phyloP scores from a whole-genome alignment of 2,329 filamentous ascomycete genomes.

The Akanthomyces lecanii region DNA sequence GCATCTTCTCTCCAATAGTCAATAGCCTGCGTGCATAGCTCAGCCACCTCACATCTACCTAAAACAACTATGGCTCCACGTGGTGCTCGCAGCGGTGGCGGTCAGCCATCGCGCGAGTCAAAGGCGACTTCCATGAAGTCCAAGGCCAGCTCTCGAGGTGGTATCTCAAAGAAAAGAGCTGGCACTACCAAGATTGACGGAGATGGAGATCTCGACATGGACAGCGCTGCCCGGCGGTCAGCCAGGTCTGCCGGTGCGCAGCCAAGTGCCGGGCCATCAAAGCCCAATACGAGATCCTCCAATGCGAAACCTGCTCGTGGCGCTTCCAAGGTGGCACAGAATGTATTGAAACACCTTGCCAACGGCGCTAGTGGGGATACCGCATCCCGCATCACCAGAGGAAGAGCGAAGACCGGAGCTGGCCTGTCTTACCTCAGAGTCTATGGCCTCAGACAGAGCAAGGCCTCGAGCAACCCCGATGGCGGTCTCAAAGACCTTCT shows the following conservation, averaged over 20 bases:
- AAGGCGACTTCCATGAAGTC: conserved; percentile 28
- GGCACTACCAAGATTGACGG: conserved; percentile 40
- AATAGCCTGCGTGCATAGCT: conserved; percentile 9
- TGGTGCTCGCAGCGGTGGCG: conserved; percentile 19
- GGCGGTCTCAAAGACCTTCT: conserved; percentile 63
- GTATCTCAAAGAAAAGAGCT: conserved; percentile 48
- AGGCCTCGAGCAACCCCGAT: conserved; percentile 61
- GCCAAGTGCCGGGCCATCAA: conserved; percentile 26
- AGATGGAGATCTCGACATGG: conserved; percentile 60
- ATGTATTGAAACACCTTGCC: conserved; percentile 40
- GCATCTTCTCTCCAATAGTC: conserved; percentile 5
- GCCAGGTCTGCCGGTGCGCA: conserved; percentile 28
- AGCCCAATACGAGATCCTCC: conserved; percentile 27
- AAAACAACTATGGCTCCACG: conserved; percentile 22
- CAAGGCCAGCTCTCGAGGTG: conserved; percentile 38
- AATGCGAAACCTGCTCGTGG: conserved; percentile 24
- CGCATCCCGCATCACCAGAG: conserved; percentile 30
- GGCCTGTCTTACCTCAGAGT: conserved; percentile 43
- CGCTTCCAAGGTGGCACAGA: conserved; percentile 38
- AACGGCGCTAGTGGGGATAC: conserved; percentile 32
- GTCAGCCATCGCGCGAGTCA: conserved; percentile 28
- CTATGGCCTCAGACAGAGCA: conserved; percentile 63
- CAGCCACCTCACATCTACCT: conserved; percentile 15
- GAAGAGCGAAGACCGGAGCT: conserved; percentile 23
- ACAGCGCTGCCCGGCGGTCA: conserved; percentile 34